phyloP scores from a whole-genome alignment of 1,139 yeast species.

The Saccharomycopsis crataegensis region DNA sequence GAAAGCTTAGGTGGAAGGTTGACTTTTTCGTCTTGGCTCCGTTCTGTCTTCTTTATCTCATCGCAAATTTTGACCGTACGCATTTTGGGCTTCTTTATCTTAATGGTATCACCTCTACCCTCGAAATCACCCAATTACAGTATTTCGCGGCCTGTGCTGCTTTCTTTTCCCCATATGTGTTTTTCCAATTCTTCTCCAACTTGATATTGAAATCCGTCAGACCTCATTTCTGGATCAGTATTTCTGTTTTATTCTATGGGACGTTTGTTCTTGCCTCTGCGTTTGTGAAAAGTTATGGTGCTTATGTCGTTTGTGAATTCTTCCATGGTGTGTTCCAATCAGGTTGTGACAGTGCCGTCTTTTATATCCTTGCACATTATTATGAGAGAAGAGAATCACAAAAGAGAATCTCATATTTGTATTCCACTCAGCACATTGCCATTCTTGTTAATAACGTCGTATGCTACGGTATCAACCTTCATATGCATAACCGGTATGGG shows the following conservation, averaged over 20 bases:
- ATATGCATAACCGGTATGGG: constrained; percentile 28
- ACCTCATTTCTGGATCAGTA: constrained; percentile 43
- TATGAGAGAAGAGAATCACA: constrained; percentile 51
- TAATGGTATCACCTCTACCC: constrained; percentile 51
- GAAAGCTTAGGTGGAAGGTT: constrained; percentile 50
- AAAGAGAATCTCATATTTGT: constrained; percentile 59
- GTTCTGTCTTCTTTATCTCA: constrained; percentile 56
- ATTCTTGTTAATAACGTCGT: constrained; percentile 34
- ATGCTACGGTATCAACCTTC: constrained; percentile 24
- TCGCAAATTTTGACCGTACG: constrained; percentile 66
- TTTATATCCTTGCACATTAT: constrained; percentile 48
- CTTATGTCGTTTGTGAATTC: constrained; percentile 54
- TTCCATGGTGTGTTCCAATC: constrained; percentile 60
- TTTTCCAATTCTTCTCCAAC: constrained; percentile 63
- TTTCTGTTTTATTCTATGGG: constrained; percentile 33
- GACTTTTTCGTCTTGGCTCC: constrained; percentile 64
- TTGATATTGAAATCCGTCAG: constrained; percentile 48
- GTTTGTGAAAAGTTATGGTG: constrained; percentile 49
- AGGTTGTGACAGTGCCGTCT: constrained; percentile 68
- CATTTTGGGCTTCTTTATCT: constrained; percentile 68
- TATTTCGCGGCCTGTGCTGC: constrained; percentile 55
- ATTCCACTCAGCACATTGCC: constrained; percentile 60
- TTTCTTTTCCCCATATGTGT: constrained; percentile 63
- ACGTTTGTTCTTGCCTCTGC: constrained; percentile 60
- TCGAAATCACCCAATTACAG: constrained; percentile 48